These are phyloP conservation scores for Scleroderma bovista DNA, from an alignment of 768 basidiomycete species.

Conservation along the genomic window DNA sequence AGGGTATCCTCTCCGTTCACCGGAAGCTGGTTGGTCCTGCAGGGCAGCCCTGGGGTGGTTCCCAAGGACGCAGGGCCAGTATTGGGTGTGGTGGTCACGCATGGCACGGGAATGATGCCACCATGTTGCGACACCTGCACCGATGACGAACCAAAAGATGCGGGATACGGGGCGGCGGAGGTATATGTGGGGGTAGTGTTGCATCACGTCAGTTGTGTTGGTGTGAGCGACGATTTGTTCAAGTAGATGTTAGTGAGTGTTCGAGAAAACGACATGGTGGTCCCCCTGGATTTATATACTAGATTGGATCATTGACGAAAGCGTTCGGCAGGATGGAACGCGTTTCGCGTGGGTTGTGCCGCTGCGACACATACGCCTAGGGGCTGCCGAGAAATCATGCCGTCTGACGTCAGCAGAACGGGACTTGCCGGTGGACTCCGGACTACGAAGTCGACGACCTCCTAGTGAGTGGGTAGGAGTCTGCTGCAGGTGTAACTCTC, in stretches of 20 bases:
- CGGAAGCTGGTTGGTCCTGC: slow-evolving; percentile 11
- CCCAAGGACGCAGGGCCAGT: slow-evolving; percentile 25
- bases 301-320: slow-evolving; percentile 13
- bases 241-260: neutral
- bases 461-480: too few relatives aligned
- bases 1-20: slow-evolving; percentile 4
- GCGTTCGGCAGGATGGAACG: slow-evolving; percentile 14
- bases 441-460: too few relatives aligned
- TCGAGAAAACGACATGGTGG: slow-evolving; percentile 1
- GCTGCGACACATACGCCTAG: neutral
- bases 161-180: slow-evolving; percentile 46
- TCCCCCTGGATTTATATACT: slow-evolving; percentile 10
- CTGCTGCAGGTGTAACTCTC: too few relatives aligned
- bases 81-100: slow-evolving; percentile 35
- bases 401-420: slow-evolving; percentile 1
- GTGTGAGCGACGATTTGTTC: neutral
- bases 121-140: slow-evolving; percentile 38
- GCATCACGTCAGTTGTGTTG: slow-evolving; percentile 12
- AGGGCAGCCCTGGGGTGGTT: slow-evolving; percentile 12
- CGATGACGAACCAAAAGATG: slow-evolving; percentile 63
- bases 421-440: neutral
- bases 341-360: neutral
- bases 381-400: too few relatives aligned
- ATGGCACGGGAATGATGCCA: slow-evolving; percentile 38
- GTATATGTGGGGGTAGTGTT: slow-evolving; percentile 13